Base-by-base conservation (phyloP, 805 yeast species). In the Cyberlindnera xishuangbannaensis region DNA sequence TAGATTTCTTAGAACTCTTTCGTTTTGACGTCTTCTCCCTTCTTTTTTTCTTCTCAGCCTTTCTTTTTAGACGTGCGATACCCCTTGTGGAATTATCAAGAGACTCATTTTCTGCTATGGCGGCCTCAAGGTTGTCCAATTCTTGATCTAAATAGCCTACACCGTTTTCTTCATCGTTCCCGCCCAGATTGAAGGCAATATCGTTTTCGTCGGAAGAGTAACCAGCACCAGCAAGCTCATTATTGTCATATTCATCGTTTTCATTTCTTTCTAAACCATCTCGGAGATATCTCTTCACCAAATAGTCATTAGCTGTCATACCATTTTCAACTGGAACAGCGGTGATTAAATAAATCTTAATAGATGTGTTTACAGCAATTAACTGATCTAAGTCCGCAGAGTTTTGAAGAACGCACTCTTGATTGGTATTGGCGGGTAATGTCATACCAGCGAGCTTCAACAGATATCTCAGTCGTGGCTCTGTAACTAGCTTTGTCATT, bases 381-480 rank as follows among this genome's bases (percentile, higher is more conserved):
- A 78, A 40, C 6, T 43, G 42, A 3, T 56, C 58, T 6, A 53
- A 39, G 1, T 62, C 44, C 1, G 67, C 44, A 1, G 51, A 32
- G 0, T 47, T 34, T 1, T 65, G 67, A 11, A 77, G 48, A 12
- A 59, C 47, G 40, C 70, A 72, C 4, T 48, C 48, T 27, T 62
- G 71, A 19, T 56, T 61, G 19, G 64, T 51, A 6, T 53, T 52
- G 17, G 43, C 58, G 1, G 76, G 73, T 12, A 70, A 34, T 5
- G 54, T 59, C 37, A 67, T 70, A 7, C 79, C 80, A 15, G 72
- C 50, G 5, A 64, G 44, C 8, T 53, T 50, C 31, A 78, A 53
- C 13, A 78, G 50, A 19, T 73, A 55, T 21, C 84, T 53, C 13
- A 73, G 36, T 31, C 69, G 59, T 3, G 76, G 67, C 34, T 77